Evolutionary conservation across 257 asterid species (phyloP).

Genomic region (Nyctanthes arbortristis): DNA sequence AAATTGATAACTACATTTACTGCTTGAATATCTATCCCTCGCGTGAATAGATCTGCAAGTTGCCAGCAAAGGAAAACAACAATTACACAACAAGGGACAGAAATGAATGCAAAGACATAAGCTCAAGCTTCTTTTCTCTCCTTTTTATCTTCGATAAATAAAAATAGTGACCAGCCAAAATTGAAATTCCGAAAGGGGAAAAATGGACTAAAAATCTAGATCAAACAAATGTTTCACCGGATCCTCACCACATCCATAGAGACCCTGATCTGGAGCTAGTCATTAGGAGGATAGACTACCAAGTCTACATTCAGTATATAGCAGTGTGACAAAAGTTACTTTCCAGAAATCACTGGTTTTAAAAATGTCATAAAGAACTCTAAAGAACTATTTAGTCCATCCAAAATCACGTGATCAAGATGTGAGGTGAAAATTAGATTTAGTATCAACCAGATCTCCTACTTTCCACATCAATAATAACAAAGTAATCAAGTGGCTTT

Average conservation of each 20-base stretch:
- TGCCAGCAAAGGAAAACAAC: not conserved
- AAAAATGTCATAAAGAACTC: not conserved
- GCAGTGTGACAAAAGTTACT: not conserved
- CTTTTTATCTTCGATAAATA: not conserved
- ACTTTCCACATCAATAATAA: not conserved
- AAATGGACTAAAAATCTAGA: not conserved
- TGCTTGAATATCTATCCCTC: conserved; percentile 89
- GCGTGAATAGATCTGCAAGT: conserved; percentile 68
- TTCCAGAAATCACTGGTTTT: not conserved
- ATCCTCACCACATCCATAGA: not conserved
- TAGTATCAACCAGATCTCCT: not conserved
- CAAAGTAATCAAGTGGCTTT: not conserved
- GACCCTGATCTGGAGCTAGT: not conserved
- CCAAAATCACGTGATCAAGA: not conserved
- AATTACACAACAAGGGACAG: not conserved
- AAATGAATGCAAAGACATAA: not conserved
- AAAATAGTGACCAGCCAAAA: not conserved
- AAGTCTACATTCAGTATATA: not conserved
- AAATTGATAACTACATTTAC: conserved; percentile 83
- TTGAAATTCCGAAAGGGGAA: not conserved
- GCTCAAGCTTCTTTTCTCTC: not conserved
- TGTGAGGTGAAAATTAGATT: not conserved
- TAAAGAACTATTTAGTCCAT: not conserved
- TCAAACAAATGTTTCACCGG: not conserved
- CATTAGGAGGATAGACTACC: not conserved